These are phyloP conservation scores for Xylariaceae sp. DNA, from an alignment of 2,329 filamentous ascomycete genomes.

Conservation along the genomic window DNA sequence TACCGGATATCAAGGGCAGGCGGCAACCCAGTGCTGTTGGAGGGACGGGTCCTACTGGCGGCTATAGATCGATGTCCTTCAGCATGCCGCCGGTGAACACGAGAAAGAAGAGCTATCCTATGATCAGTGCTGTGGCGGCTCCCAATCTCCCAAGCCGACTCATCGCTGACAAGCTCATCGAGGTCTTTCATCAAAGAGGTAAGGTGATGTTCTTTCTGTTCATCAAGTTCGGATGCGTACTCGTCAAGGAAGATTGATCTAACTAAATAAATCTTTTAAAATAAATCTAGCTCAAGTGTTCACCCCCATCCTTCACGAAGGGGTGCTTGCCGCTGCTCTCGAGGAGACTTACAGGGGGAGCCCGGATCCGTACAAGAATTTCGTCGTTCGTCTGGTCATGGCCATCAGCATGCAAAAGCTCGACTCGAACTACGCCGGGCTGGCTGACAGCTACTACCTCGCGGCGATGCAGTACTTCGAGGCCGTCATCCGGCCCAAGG, in stretches of 20 bases:
- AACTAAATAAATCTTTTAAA: background rate
- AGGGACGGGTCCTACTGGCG: background rate
- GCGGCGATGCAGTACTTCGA: constrained; percentile 82
- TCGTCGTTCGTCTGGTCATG: constrained; percentile 83
- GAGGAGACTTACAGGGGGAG: constrained; percentile 75
- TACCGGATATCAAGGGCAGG: constrained; percentile 64
- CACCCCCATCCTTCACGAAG: constrained; percentile 82
- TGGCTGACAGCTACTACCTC: constrained; percentile 92
- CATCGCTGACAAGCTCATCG: constrained; percentile 71
- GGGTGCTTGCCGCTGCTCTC: constrained; percentile 67
- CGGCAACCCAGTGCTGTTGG: constrained; percentile 38
- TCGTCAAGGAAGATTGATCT: constrained; percentile 20
- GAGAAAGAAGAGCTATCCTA: constrained; percentile 82
- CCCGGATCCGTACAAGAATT: constrained; percentile 76
- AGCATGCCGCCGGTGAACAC: constrained; percentile 43
- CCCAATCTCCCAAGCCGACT: constrained; percentile 65
- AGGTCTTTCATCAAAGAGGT: constrained; percentile 84
- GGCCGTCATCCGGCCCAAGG: constrained; percentile 77
- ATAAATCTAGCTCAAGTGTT: constrained; percentile 67
- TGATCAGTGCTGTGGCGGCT: constrained; percentile 80
- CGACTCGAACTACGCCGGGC: constrained; percentile 79
- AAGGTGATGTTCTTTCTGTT: constrained; percentile 9
- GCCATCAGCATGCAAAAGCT: constrained; percentile 93
- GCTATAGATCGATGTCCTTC: constrained; percentile 60
- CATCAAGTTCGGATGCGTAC: background rate